Evolutionary conservation across 2,329 filamentous ascomycete genomes (phyloP), one percentile per base, ranked within the genome.

Genomic region (Furcasterigmium sp.): DNA sequence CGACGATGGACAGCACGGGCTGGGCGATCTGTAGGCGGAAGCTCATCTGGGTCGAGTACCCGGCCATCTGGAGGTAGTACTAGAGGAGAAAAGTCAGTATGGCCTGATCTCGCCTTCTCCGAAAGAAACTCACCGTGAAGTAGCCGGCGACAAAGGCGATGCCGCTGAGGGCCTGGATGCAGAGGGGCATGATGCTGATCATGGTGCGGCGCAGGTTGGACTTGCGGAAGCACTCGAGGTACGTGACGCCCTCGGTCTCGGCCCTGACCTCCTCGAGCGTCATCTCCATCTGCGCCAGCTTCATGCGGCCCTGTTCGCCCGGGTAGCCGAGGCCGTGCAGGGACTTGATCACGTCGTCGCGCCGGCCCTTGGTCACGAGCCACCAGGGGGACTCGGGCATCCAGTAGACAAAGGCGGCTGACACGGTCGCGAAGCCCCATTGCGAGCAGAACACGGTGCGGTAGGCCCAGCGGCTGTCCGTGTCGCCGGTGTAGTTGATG

Each of bases 331-430:
- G 57, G 3, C 56, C 49, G 40, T 55, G 53, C 5, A 69, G 61
- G 4, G 60, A 50, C 15, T 57, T 56, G 13, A 63, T 55, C 0
- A 65, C 66, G 18, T 61, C 52, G 0, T 62, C 59, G 37, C 61
- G 51, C 19, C 55, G 51, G 8, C 57, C 62, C 37, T 61, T 57
- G n/a, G 56, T 58, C 3, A 54, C 49, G 3, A 70, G 56, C 65
- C 64, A 72, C 46, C 67, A 59, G 14, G 69, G 68, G 2, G 68
- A 59, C 52, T 73, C 68, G 1, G 69, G 69, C 44, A 72, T 60
- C 42, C 63, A 63, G 8, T 59, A 50, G 15, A 65, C 52, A 9
- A 61, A 45, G 13, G 59, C 5, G 26, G 57, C 51, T 10, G 59
- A 55, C 37, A 62, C 42, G 15, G 47, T 51, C 8, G 57, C 55